Evolutionary conservation across 345 rosid genomes (phyloP).

Genomic region (Psidium guajava): DNA sequence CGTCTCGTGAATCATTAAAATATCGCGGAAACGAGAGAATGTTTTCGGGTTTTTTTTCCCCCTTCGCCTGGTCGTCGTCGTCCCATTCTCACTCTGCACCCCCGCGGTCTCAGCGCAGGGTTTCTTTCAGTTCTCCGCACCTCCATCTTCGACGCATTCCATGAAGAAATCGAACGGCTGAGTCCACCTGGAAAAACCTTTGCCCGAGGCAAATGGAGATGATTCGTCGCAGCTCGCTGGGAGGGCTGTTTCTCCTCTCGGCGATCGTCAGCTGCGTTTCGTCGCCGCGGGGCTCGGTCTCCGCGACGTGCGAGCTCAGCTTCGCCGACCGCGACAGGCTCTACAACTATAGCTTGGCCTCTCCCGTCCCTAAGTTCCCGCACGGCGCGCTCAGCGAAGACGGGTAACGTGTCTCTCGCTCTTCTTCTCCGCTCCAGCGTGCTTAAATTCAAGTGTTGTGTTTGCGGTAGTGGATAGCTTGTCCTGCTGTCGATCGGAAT

Average conservation of each 20-base stretch:
- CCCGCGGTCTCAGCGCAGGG: not conserved
- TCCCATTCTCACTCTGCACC: not conserved
- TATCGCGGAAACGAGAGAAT: not conserved
- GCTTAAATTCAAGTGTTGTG: not conserved
- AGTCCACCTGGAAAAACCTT: not conserved
- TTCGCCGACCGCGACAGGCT: constrained; percentile 33
- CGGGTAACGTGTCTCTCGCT: constrained; percentile 39
- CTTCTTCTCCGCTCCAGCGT: not conserved
- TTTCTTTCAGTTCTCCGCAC: not conserved
- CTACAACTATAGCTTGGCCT: constrained; percentile 60
- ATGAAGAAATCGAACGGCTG: not conserved
- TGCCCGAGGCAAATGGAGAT: not conserved
- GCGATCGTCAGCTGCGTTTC: constrained; percentile 10
- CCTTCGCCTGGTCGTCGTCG: not conserved
- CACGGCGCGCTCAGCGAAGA: constrained; percentile 96
- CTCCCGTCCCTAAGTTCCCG: constrained; percentile 55
- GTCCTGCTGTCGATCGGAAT: not conserved
- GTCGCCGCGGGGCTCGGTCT: constrained; percentile 8
- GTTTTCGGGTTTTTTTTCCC: not conserved
- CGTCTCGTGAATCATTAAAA: not conserved
- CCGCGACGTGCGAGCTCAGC: constrained; percentile 49
- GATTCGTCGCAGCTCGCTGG: constrained; percentile 26
- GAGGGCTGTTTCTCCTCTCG: constrained; percentile 11
- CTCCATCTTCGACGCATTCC: not conserved
- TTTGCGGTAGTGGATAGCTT: not conserved